Evolutionary conservation across 305 asterid genomes (phyloP).

Genomic region (Fraxinus ornus): DNA sequence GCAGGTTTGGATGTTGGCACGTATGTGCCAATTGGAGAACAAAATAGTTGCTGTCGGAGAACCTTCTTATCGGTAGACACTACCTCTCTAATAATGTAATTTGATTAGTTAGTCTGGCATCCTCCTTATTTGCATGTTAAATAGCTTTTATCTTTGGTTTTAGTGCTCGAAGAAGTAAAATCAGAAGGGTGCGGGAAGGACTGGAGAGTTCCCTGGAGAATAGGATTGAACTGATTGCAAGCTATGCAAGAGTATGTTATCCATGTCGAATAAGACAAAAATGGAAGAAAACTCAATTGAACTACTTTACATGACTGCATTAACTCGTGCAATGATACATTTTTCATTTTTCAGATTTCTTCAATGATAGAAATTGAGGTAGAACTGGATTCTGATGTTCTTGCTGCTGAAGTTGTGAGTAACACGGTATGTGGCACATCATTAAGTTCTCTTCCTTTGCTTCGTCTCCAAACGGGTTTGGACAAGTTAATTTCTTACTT

Average conservation of each 20-base stretch:
- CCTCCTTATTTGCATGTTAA: constrained; percentile 13
- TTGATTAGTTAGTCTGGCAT: neutral
- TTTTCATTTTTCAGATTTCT: constrained; percentile 59
- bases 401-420: constrained; percentile 86
- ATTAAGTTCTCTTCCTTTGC: neutral
- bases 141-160: constrained; percentile 10
- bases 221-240: constrained; percentile 88
- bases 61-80: constrained; percentile 75
- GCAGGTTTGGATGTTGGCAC: constrained; percentile 96
- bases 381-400: constrained; percentile 84
- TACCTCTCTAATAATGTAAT: constrained; percentile 1
- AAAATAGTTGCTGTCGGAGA: constrained; percentile 92
- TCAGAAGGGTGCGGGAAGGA: constrained; percentile 76
- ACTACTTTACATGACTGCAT: constrained; percentile 7
- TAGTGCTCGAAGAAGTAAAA: constrained; percentile 79
- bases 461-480: neutral
- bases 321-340: constrained; percentile 1
- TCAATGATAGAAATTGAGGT: constrained; percentile 97
- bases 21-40: constrained; percentile 93
- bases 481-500: neutral
- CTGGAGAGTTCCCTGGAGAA: constrained; percentile 71
- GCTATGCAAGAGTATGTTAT: constrained; percentile 83
- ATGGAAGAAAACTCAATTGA: neutral
- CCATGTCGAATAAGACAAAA: neutral
- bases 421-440: constrained; percentile 46